Evolutionary conservation across 441 rosid genomes (phyloP).

Genomic region (Breynia disticha): DNA sequence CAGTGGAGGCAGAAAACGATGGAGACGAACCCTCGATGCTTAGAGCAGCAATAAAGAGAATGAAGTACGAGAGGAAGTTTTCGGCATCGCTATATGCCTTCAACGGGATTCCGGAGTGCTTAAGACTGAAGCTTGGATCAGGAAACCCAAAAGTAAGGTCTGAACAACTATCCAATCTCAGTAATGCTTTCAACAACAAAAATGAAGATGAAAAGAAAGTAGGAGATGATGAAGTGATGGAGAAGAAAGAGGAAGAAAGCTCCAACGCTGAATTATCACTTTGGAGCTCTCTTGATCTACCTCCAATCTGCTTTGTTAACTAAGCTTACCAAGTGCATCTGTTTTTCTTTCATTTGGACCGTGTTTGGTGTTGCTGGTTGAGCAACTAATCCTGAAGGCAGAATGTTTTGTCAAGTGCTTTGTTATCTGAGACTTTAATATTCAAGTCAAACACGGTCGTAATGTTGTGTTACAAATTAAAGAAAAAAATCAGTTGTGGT

Average conservation of each 20-base stretch:
- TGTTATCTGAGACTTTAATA: too few relatives aligned
- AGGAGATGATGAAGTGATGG: slow-evolving; percentile 13
- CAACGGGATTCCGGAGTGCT: slow-evolving; percentile 51
- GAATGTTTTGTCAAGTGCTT: too few relatives aligned
- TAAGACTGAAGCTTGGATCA: slow-evolving; percentile 33
- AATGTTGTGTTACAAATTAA: too few relatives aligned
- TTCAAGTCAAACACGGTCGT: too few relatives aligned
- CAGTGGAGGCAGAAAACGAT: slow-evolving; percentile 24
- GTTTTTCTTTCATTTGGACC: too few relatives aligned
- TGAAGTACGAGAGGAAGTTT: slow-evolving; percentile 51
- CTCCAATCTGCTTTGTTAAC: slow-evolving; percentile 50
- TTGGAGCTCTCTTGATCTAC: slow-evolving; percentile 66
- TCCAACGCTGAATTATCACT: slow-evolving; percentile 36
- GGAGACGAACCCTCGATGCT: slow-evolving; percentile 38
- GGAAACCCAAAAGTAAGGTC: slow-evolving; percentile 19
- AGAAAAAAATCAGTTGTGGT: too few relatives aligned
- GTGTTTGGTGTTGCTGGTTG: too few relatives aligned
- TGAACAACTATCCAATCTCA: slow-evolving; percentile 24
- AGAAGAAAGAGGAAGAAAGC: slow-evolving; percentile 17
- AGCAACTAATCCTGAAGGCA: too few relatives aligned
- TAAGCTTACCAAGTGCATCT: slow-evolving; percentile 11
- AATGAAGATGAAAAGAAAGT: slow-evolving; percentile 14
- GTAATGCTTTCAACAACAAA: slow-evolving; percentile 26
- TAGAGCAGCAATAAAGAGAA: slow-evolving; percentile 42
- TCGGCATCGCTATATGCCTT: slow-evolving; percentile 65